These are phyloP conservation scores for Globisporangium cederbergense DNA, from an alignment of 352 stramenopile genomes.

Conservation along the genomic window DNA sequence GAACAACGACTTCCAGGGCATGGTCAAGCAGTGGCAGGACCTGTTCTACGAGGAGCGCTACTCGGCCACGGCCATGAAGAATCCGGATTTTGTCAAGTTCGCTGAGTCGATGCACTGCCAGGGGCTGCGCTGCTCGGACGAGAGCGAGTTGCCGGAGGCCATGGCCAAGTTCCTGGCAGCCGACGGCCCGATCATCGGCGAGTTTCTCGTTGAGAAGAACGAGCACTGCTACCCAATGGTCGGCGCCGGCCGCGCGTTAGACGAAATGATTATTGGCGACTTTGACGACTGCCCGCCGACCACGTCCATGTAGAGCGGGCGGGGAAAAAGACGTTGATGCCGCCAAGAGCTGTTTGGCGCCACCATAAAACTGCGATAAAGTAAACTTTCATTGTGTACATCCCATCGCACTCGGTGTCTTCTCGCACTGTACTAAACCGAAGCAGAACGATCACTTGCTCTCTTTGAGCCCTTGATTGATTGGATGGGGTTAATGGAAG, in stretches of 20 bases:
- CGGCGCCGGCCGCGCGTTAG: conserved; percentile 82
- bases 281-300: conserved; percentile 92
- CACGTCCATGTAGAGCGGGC: conserved; percentile 81
- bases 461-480: too few species aligned
- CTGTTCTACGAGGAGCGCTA: conserved; percentile 96
- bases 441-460: too few species aligned
- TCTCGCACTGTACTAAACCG: too few species aligned
- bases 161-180: conserved; percentile 93
- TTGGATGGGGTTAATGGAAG: too few species aligned
- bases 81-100: conserved; percentile 93
- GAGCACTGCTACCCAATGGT: conserved; percentile 95
- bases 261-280: conserved; percentile 96
- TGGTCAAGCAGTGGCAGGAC: conserved; percentile 98
- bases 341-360: not conserved
- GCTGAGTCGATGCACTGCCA: conserved; percentile 93
- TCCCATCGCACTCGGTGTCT: too few species aligned
- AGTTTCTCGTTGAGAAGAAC: conserved; percentile 94
- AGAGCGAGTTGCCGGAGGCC: conserved; percentile 87
- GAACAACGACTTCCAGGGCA: conserved; percentile 97
- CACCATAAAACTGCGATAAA: not conserved
- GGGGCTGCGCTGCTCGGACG: conserved; percentile 83
- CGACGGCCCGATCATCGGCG: conserved; percentile 91
- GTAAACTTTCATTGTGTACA: too few species aligned
- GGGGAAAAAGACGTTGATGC: not conserved
- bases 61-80: conserved; percentile 88